phyloP scores from a whole-genome alignment of 768 basidiomycete genomes.

The Leccinum variicolor region DNA sequence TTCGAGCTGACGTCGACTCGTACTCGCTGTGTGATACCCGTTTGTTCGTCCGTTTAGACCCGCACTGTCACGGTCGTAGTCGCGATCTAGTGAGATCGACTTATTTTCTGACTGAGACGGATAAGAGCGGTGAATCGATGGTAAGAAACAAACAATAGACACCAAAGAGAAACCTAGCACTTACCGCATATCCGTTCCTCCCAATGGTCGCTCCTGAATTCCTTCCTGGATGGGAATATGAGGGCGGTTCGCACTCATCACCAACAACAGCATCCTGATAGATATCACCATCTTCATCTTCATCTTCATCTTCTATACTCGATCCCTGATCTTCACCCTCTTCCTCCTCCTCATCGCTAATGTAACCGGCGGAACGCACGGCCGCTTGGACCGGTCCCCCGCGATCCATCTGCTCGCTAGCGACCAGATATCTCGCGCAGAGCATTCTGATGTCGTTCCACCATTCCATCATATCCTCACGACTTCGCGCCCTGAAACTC shows the following conservation, averaged over 20 bases:
- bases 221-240: slow-evolving; percentile 51
- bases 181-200: slow-evolving; percentile 60
- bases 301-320: slow-evolving; percentile 41
- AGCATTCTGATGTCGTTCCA: slow-evolving; percentile 98
- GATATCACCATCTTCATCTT: slow-evolving; percentile 51
- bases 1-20: slow-evolving; percentile 56
- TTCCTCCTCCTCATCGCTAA: slow-evolving; percentile 77
- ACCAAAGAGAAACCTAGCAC: slow-evolving; percentile 23
- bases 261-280: slow-evolving; percentile 36
- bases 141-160: neutral
- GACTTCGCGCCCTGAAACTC: slow-evolving; percentile 84
- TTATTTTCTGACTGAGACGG: slow-evolving; percentile 46
- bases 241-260: slow-evolving; percentile 55
- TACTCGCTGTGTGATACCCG: slow-evolving; percentile 41
- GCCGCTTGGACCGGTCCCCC: slow-evolving; percentile 91
- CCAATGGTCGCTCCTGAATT: slow-evolving; percentile 40
- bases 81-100: slow-evolving; percentile 16
- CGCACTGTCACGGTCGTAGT: neutral
- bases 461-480: slow-evolving; percentile 99
- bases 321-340: slow-evolving; percentile 56
- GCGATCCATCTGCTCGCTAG: slow-evolving; percentile 89
- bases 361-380: slow-evolving; percentile 84
- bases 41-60: slow-evolving; percentile 3
- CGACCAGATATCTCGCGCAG: slow-evolving; percentile 90
- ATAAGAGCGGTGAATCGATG: slow-evolving; percentile 4